Conservation (phyloP, 2,329 filamentous ascomycete genomes). For the Phoma sp. region DNA sequence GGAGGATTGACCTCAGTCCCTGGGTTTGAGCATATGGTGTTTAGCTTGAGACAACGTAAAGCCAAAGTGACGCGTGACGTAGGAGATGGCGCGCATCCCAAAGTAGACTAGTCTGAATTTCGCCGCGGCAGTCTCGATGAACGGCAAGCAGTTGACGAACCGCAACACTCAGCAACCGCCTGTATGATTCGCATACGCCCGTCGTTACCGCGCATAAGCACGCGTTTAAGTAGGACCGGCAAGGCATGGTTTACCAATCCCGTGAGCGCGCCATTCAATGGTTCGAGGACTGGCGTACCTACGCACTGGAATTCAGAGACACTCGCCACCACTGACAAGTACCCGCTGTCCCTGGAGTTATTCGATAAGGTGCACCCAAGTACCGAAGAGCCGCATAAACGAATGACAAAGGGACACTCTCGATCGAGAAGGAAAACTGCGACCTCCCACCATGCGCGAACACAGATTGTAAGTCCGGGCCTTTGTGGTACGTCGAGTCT, state of each 20-base stretch:
- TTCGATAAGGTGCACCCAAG: constrained; percentile 19
- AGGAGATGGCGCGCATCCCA: not conserved
- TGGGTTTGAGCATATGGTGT: not conserved
- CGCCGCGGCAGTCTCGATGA: constrained; percentile 7
- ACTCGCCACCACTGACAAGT: constrained; percentile 23
- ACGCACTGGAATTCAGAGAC: constrained; percentile 24
- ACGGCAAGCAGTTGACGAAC: not conserved
- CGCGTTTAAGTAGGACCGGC: not conserved
- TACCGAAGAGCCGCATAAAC: not conserved
- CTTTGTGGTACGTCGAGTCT: constrained; percentile 53
- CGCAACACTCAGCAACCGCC: constrained; percentile 4
- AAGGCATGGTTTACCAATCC: not conserved
- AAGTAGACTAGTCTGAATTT: not conserved
- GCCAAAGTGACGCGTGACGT: not conserved
- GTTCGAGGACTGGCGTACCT: not conserved
- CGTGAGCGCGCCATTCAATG: not conserved
- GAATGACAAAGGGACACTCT: not conserved
- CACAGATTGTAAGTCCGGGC: constrained; percentile 53
- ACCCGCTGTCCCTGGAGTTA: constrained; percentile 23
- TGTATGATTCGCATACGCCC: constrained; percentile 31
- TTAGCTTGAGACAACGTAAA: not conserved
- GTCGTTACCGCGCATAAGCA: constrained; percentile 11
- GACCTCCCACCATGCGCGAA: constrained; percentile 13
- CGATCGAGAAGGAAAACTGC: not conserved
- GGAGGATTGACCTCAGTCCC: not conserved